Evolutionary conservation across 352 stramenopile genomes (phyloP).

Genomic region (Phytophthora sp.): DNA sequence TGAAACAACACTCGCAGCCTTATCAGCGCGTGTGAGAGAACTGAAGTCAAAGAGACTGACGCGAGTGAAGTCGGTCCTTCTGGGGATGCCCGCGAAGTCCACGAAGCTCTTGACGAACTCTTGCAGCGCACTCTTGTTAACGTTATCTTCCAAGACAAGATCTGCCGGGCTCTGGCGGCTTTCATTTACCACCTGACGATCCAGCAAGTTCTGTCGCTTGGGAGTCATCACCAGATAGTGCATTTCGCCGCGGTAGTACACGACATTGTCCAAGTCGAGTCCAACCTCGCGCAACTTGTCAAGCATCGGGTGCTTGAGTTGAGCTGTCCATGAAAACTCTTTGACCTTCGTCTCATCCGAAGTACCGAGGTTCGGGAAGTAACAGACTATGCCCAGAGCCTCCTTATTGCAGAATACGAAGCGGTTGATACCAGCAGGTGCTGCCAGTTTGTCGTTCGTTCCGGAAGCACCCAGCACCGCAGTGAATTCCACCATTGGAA

Average conservation of each 20-base stretch:
- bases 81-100: constrained; percentile 69
- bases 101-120: constrained; percentile 65
- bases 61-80: constrained; percentile 57
- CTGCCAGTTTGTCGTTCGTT: constrained; percentile 61
- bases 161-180: constrained; percentile 57
- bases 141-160: constrained; percentile 64
- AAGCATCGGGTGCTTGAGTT: constrained; percentile 77
- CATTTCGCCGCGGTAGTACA: constrained; percentile 85
- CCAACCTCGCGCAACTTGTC: constrained; percentile 63
- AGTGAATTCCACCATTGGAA: constrained; percentile 71
- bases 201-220: constrained; percentile 67
- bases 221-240: constrained; percentile 88
- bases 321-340: constrained; percentile 79
- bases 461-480: constrained; percentile 63
- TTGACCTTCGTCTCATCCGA: constrained; percentile 64
- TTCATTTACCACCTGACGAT: constrained; percentile 61
- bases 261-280: constrained; percentile 76
- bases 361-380: constrained; percentile 71
- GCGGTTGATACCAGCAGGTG: constrained; percentile 63
- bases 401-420: constrained; percentile 75
- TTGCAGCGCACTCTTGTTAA: constrained; percentile 54
- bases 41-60: constrained; percentile 85
- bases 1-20: constrained; percentile 64
- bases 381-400: constrained; percentile 76
- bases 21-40: constrained; percentile 65